Base-by-base conservation (phyloP, 352 stramenopile species). In the Phytopythium cucurbitacearum region DNA sequence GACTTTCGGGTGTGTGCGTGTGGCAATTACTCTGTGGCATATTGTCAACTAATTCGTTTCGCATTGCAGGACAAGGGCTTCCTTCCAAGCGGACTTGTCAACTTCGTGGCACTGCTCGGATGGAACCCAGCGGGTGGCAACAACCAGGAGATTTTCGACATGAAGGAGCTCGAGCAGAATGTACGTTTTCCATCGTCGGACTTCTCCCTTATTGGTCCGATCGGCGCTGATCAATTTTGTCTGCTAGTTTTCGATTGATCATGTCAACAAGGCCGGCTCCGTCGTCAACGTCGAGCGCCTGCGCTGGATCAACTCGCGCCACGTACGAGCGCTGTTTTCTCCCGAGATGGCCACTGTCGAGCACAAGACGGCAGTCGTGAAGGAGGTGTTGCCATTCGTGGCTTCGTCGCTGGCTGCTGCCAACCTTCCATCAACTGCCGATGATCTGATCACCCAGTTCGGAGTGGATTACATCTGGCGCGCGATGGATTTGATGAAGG, bases 61-160 rank as follows among this genome's bases (percentile, higher is more conserved):
- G 9, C 7, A 48, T 15, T 43, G 47, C 64, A 94, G 73, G 73
- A 97, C 48, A 96, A 98, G 76, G 97, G 97, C 13, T 99, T 96
- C 63, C 70, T 98, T 7, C 85, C 96, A 10, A 94, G 92, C 62
- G 95, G 95, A 0, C 93, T 99, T 57, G 95, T 98, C 44, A 99
- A 99, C 59, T 99, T 99, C 59, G 82, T 99, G 7, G 92, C 96
- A 11, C 71, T 99, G n/a, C 85, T 99, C 13, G 96, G 96, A 12
- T 99, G 96, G 96, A 99, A 98, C 65, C 83, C 85, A 8, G 81
- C 83, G 8, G 86, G 94, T 49, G 96, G 95, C 16, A 98, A 97
- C 46, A 97, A 98, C 46, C 92, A 99, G 64, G 96, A 99, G 61
- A 98, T 99, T 57, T 99, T 98, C 57, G 81, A 81, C 5, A 76